Evolutionary conservation across 768 basidiomycete species (phyloP).

Genomic region (Lanmaoa rubissima): DNA sequence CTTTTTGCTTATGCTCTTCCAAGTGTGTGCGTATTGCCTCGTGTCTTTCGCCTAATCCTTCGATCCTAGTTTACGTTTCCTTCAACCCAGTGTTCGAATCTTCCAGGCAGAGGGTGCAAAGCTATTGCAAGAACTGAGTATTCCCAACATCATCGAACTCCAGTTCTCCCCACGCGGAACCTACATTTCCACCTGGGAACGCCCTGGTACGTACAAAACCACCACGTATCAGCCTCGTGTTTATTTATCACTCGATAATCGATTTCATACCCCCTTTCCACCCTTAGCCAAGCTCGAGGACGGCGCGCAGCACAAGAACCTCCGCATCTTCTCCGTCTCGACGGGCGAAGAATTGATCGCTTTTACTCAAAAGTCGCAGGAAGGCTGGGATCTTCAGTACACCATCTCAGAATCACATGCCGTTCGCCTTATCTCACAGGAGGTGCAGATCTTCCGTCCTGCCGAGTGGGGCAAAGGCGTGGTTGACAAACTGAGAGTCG

Average conservation of each 20-base stretch:
- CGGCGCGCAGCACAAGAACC: constrained; percentile 89
- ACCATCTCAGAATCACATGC: constrained; percentile 88
- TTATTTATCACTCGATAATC: constrained; percentile 13
- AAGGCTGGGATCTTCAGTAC: constrained; percentile 90
- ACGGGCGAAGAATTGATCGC: constrained; percentile 84
- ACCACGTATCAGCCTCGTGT: constrained; percentile 25
- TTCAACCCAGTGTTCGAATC: constrained; percentile 60
- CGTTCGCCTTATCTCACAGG: constrained; percentile 72
- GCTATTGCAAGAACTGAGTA: constrained; percentile 70
- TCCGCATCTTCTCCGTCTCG: constrained; percentile 83
- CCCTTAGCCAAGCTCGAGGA: constrained; percentile 78
- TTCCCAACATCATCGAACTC: constrained; percentile 78
- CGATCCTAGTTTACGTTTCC: constrained; percentile 13
- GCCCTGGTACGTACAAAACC: constrained; percentile 54
- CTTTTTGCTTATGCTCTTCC: constrained; percentile 84
- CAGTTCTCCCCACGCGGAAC: constrained; percentile 92
- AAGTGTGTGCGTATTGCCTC: constrained; percentile 52
- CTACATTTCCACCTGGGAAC: constrained; percentile 94
- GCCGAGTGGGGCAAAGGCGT: constrained; percentile 78
- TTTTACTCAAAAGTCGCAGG: constrained; percentile 88
- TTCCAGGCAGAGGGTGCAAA: constrained; percentile 71
- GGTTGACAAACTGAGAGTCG: constrained; percentile 77
- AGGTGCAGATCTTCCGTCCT: constrained; percentile 83
- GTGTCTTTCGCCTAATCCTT: constrained; percentile 9
- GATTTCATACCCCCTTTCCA: constrained; percentile 7